These are phyloP conservation scores for Salix dunnii DNA, from an alignment of 345 rosid species.

Conservation along the genomic window DNA sequence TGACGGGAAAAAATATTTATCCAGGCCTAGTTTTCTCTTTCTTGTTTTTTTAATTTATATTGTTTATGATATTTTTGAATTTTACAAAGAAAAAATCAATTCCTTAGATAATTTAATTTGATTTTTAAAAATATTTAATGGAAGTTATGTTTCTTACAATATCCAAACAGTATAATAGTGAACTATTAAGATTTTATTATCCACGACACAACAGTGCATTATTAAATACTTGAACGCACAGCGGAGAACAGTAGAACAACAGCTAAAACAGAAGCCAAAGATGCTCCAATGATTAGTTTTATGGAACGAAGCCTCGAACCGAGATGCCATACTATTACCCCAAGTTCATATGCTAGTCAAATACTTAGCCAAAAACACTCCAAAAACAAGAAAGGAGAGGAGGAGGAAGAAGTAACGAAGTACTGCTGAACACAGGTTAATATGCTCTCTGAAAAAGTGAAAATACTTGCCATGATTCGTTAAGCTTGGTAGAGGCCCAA, in stretches of 20 bases:
- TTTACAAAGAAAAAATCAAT: too few relatives aligned
- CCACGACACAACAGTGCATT: too few relatives aligned
- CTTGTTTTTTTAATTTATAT: not conserved
- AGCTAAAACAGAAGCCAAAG: too few relatives aligned
- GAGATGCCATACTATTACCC: not conserved
- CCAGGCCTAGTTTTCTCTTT: too few relatives aligned
- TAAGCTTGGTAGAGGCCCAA: constrained; percentile 63
- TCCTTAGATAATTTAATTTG: too few relatives aligned
- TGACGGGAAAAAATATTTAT: too few relatives aligned
- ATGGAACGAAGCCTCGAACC: not conserved
- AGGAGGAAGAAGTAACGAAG: not conserved
- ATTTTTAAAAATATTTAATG: too few relatives aligned
- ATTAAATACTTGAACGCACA: not conserved
- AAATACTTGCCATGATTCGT: constrained; percentile 29
- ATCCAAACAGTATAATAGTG: too few relatives aligned
- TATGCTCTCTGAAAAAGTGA: constrained; percentile 8
- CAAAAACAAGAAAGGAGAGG: too few relatives aligned
- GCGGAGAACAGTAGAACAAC: not conserved
- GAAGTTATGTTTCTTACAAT: too few relatives aligned
- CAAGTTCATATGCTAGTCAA: not conserved
- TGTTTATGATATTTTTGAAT: too few relatives aligned
- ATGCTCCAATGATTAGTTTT: not conserved
- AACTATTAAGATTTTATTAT: too few relatives aligned
- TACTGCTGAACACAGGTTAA: not conserved
- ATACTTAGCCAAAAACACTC: not conserved